phyloP scores from a whole-genome alignment of 2,329 filamentous ascomycete genomes.

The Coniochaeta prunicola region DNA sequence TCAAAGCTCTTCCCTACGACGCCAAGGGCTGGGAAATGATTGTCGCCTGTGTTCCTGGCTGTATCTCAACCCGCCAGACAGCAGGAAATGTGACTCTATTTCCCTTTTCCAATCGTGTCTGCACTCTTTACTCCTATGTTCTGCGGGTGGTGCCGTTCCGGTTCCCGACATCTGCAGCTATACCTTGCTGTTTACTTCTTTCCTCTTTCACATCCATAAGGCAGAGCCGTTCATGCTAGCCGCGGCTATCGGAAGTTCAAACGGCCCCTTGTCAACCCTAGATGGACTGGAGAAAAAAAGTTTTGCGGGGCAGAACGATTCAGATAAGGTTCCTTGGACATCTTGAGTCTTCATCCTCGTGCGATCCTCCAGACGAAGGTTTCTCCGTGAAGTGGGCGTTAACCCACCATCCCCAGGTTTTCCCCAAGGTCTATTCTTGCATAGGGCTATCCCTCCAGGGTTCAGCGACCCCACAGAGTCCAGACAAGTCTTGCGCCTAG shows the following conservation, averaged over 20 bases:
- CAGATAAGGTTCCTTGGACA: neutral
- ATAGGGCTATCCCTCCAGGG: neutral
- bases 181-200: neutral
- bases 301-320: neutral
- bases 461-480: neutral
- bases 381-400: neutral
- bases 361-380: neutral
- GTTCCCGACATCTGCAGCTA: neutral
- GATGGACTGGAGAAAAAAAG: neutral
- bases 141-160: neutral
- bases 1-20: neutral
- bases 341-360: neutral
- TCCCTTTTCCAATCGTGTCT: neutral
- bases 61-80: neutral
- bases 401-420: neutral
- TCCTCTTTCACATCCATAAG: neutral
- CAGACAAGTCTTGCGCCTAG: neutral
- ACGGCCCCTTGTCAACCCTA: neutral
- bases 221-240: neutral
- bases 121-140: too few species aligned
- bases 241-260: neutral
- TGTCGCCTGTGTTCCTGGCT: neutral
- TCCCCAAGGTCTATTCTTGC: neutral
- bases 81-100: neutral
- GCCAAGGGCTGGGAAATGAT: neutral